phyloP scores from a whole-genome alignment of 495 filamentous ascomycete species.

The Penicillium herquei region DNA sequence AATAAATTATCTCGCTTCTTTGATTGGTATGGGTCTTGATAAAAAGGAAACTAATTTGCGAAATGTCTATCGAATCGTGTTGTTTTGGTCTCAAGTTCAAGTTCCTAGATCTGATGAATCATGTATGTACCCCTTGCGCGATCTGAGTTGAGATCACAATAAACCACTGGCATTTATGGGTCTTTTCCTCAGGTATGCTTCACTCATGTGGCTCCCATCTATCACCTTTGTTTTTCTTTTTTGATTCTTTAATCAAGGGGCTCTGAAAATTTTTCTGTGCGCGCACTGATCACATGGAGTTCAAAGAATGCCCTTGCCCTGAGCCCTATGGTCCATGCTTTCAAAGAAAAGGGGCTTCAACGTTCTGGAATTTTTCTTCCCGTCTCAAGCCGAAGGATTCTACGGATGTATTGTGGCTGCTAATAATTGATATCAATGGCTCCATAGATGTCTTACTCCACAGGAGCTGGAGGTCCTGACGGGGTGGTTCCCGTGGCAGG shows the following conservation, averaged over 20 bases:
- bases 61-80: too few species aligned
- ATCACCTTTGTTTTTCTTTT: neutral
- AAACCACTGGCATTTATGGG: neutral
- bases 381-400: neutral
- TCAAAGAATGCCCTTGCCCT: conserved; percentile 28
- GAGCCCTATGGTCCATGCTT: conserved; percentile 20
- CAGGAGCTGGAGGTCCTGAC: neutral
- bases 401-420: neutral
- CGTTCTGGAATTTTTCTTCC: neutral
- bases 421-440: neutral
- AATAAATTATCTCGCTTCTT: neutral
- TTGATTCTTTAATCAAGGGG: neutral
- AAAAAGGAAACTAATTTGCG: neutral
- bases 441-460: neutral
- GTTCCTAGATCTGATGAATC: conserved; percentile 15
- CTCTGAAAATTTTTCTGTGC: conserved; percentile 8
- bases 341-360: neutral
- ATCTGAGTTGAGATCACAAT: conserved; percentile 15
- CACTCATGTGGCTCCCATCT: neutral
- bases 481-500: neutral
- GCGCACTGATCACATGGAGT: conserved; percentile 28
- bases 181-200: conserved; percentile 1
- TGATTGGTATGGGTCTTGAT: neutral
- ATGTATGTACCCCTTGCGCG: conserved; percentile 19
- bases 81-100: too few species aligned